These are phyloP conservation scores for Cryptococcus amylolentus DNA, from an alignment of 1,284 basidiomycete genomes.

Conservation along the genomic window DNA sequence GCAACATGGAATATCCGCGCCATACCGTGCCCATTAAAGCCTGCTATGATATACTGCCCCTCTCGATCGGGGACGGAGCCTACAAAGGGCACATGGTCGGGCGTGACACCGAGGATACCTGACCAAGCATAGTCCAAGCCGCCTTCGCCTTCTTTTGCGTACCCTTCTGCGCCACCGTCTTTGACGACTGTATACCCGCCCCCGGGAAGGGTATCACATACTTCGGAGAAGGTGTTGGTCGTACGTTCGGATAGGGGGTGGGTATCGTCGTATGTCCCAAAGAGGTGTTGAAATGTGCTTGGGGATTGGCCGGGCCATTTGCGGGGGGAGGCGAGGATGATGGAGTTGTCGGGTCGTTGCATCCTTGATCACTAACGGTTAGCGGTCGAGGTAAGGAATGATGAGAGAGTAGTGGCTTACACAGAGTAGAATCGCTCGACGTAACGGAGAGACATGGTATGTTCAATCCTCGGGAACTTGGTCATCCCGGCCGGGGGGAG, in stretches of 20 bases:
- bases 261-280: constrained; percentile 23
- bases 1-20: constrained; percentile 45
- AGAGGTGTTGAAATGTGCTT: background rate
- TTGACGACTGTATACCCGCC: constrained; percentile 22
- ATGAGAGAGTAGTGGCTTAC: constrained; percentile 10
- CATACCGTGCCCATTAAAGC: constrained; percentile 45
- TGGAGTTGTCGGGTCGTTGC: constrained; percentile 29
- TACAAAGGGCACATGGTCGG: constrained; percentile 38
- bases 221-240: constrained; percentile 1
- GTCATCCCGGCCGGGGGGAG: constrained; percentile 20
- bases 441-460: constrained; percentile 32
- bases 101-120: constrained; percentile 40
- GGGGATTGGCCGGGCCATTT: constrained; percentile 15
- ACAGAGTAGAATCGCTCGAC: constrained; percentile 36
- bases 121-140: constrained; percentile 42
- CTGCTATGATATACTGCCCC: constrained; percentile 38
- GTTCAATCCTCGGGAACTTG: constrained; percentile 19
- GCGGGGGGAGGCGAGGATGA: constrained; percentile 35
- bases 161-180: background rate
- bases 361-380: constrained; percentile 14
- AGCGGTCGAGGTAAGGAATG: background rate
- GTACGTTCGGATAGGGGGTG: constrained; percentile 12
- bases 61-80: constrained; percentile 31
- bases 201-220: constrained; percentile 13
- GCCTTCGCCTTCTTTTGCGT: constrained; percentile 7